Evolutionary conservation across 2,329 filamentous ascomycete species (phyloP).

Genomic region (Cercospora zeina): DNA sequence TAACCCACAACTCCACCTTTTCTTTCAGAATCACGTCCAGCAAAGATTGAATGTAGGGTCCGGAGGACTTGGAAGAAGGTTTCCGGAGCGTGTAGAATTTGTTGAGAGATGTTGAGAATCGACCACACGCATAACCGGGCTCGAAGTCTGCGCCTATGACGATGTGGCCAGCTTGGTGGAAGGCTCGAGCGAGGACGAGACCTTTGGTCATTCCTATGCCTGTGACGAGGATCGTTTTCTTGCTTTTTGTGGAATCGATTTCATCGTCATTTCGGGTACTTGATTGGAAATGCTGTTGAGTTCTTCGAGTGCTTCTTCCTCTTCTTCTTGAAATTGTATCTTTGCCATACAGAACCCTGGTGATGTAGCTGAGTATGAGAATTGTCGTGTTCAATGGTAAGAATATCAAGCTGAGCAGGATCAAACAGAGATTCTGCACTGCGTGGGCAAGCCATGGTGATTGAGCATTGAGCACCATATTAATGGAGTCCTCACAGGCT

Average conservation of each 20-base stretch:
- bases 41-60: conserved; percentile 58
- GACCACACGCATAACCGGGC: conserved; percentile 49
- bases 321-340: background rate
- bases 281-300: background rate
- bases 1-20: conserved; percentile 69
- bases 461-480: conserved; percentile 40
- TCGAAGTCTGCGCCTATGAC: conserved; percentile 69
- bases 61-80: conserved; percentile 36
- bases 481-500: background rate
- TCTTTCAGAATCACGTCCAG: conserved; percentile 62
- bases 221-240: conserved; percentile 66
- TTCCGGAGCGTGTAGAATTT: conserved; percentile 55
- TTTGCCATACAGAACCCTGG: background rate
- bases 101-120: conserved; percentile 59
- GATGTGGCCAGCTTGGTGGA: conserved; percentile 63
- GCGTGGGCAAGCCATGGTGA: conserved; percentile 45
- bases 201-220: conserved; percentile 73
- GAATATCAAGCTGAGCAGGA: conserved; percentile 47
- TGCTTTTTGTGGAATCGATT: conserved; percentile 18
- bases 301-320: background rate
- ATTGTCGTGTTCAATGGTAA: conserved; percentile 55
- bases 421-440: conserved; percentile 52
- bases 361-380: conserved; percentile 41
- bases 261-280: background rate
- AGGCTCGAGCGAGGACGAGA: conserved; percentile 63